Evolutionary conservation across 495 filamentous ascomycete genomes (phyloP).

Genomic region (Xylaria flabelliformis): DNA sequence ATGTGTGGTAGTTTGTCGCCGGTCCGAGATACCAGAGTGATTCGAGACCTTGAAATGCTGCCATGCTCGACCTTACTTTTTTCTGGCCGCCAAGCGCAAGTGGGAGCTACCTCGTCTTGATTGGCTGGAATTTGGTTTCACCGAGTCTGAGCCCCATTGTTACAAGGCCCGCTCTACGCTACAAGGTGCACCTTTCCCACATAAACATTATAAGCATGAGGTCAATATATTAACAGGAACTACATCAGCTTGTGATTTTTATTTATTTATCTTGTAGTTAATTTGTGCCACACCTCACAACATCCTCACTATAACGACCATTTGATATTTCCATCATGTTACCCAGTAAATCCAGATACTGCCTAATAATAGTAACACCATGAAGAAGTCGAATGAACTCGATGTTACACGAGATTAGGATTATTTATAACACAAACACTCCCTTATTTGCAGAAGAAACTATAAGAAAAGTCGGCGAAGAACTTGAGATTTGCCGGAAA

Average conservation of each 20-base stretch:
- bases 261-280: no score
- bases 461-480: not conserved
- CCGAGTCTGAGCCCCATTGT: no score
- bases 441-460: constrained; percentile 7
- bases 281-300: no score
- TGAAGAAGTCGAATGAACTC: constrained; percentile 5
- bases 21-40: constrained; percentile 20
- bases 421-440: not conserved
- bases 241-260: no score
- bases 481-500: constrained; percentile 3
- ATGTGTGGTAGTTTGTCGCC: constrained; percentile 31
- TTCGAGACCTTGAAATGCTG: not conserved
- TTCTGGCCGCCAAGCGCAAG: constrained; percentile 25
- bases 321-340: no score
- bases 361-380: not conserved
- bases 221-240: no score
- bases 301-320: no score
- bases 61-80: constrained; percentile 30
- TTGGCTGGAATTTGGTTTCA: constrained; percentile 41
- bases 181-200: no score
- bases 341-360: no score
- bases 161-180: no score
- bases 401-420: not conserved
- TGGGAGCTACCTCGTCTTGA: constrained; percentile 27
- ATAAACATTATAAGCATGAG: no score